These are phyloP conservation scores for Aspergillus saccharolyticus DNA, from an alignment of 495 filamentous ascomycete genomes.

Conservation along the genomic window DNA sequence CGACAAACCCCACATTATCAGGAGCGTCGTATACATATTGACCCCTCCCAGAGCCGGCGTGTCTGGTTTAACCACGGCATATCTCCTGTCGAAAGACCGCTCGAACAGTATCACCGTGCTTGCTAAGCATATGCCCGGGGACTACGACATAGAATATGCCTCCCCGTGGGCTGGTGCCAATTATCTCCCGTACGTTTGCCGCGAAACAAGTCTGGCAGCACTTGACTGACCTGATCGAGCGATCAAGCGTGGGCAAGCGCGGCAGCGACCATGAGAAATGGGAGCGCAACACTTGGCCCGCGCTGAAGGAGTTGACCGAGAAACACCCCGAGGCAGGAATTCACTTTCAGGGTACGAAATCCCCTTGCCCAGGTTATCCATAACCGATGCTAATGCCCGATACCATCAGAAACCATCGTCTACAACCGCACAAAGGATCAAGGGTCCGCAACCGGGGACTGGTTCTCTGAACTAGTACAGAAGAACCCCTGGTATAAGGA, in stretches of 20 bases:
- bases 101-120: constrained; percentile 72
- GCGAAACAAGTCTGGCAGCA: background rate
- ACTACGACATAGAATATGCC: constrained; percentile 95
- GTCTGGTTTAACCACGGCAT: constrained; percentile 84
- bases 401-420: constrained; percentile 46
- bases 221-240: background rate
- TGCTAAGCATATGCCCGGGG: constrained; percentile 96
- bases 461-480: constrained; percentile 60
- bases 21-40: background rate
- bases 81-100: constrained; percentile 67
- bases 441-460: constrained; percentile 40
- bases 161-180: constrained; percentile 96
- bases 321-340: constrained; percentile 83
- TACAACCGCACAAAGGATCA: constrained; percentile 62
- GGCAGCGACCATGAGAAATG: constrained; percentile 52
- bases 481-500: constrained; percentile 79
- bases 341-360: constrained; percentile 66
- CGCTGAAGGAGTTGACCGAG: constrained; percentile 57
- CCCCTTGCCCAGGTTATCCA: background rate
- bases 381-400: constrained; percentile 15
- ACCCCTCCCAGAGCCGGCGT: constrained; percentile 70
- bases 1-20: constrained; percentile 1
- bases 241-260: constrained; percentile 46
- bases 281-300: constrained; percentile 66
- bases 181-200: constrained; percentile 64